Evolutionary conservation across 306 rosid genomes (phyloP).

Genomic region (Pyrus bretschneideri): DNA sequence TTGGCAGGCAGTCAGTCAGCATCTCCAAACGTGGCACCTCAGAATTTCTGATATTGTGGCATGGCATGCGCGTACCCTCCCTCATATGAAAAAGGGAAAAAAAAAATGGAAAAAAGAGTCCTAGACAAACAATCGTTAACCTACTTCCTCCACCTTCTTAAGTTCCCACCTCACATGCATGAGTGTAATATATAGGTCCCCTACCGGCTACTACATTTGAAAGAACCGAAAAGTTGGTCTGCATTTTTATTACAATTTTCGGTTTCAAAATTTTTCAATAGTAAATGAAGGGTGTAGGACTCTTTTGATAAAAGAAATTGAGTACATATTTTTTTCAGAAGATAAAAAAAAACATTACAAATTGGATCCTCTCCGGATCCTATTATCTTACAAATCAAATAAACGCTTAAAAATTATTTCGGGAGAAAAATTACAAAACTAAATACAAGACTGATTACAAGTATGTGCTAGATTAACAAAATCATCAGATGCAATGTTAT

Average conservation of each 20-base stretch:
- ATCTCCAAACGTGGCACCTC: neutral
- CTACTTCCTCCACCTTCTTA: neutral
- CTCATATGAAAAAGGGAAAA: neutral
- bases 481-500: too few relatives aligned
- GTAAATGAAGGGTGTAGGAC: neutral
- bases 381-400: too few relatives aligned
- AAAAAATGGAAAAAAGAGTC: neutral
- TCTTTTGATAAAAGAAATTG: neutral
- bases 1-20: neutral
- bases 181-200: neutral
- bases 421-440: too few relatives aligned
- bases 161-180: neutral
- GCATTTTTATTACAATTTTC: neutral
- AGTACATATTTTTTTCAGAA: neutral
- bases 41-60: neutral
- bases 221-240: neutral
- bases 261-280: neutral
- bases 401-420: too few relatives aligned
- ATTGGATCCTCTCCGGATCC: too few relatives aligned
- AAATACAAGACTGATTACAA: too few relatives aligned
- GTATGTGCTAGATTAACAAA: too few relatives aligned
- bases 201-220: neutral
- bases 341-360: too few relatives aligned
- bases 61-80: neutral
- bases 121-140: neutral